A percentile compares a stretch with the other conserved stretches of the same genome.
phyloP scores from a whole-genome alignment of 805 yeast genomes.

The Saturnispora besseyi region DNA sequence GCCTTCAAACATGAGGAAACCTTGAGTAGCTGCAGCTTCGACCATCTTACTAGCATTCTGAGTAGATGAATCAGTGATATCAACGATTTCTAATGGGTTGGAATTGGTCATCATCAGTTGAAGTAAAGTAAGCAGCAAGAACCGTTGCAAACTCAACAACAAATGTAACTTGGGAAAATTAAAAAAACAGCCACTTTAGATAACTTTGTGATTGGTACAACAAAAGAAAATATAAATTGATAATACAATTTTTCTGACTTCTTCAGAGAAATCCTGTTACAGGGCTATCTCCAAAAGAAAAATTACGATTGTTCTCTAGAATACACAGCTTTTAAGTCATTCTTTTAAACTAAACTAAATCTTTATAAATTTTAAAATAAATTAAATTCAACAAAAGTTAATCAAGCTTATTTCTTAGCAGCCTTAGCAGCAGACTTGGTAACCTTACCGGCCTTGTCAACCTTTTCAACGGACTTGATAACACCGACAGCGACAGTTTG shows the following conservation, averaged over 20 bases:
- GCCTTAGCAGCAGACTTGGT: conserved; percentile 93
- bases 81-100: conserved; percentile 36
- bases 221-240: not conserved
- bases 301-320: too few species aligned
- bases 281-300: too few species aligned
- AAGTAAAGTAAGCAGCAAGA: too few species aligned
- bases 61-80: conserved; percentile 27
- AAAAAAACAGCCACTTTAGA: too few species aligned
- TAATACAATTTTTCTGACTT: too few species aligned
- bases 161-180: too few species aligned
- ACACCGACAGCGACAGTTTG: conserved; percentile 99
- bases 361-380: not conserved
- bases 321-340: not conserved
- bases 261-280: too few species aligned
- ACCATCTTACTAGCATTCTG: conserved; percentile 32
- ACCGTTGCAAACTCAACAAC: too few species aligned
- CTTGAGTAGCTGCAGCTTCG: conserved; percentile 41
- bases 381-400: not conserved
- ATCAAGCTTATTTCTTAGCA: conserved; percentile 51
- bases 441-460: conserved; percentile 81
- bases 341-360: not conserved
- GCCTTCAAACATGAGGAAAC: conserved; percentile 44
- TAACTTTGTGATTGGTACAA: not conserved
- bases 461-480: conserved; percentile 88
- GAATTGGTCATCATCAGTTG: conserved; percentile 4